These are phyloP conservation scores for Nannizziopsis arthrosporioides DNA, from an alignment of 2,329 filamentous ascomycete genomes.

Conservation along the genomic window DNA sequence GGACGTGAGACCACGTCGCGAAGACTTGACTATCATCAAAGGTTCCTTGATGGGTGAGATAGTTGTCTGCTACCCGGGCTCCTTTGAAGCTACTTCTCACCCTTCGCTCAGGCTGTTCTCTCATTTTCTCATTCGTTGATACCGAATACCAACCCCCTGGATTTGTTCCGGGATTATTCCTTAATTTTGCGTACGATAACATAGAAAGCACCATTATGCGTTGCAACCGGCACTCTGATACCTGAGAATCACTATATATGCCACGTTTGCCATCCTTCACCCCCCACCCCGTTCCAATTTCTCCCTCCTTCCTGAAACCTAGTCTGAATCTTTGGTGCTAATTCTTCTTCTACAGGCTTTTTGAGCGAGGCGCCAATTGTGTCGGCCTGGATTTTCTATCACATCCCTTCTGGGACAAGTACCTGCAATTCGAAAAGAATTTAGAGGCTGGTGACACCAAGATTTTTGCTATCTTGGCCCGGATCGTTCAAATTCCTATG, in stretches of 20 bases:
- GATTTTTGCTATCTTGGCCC: slow-evolving; percentile 71
- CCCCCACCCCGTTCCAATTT: slow-evolving; percentile 22
- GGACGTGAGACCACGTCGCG: slow-evolving; percentile 27
- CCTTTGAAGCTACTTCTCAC: slow-evolving; percentile 41
- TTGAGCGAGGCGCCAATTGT: slow-evolving; percentile 73
- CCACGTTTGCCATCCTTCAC: slow-evolving; percentile 37
- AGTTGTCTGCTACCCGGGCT: slow-evolving; percentile 45
- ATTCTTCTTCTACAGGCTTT: slow-evolving; percentile 53
- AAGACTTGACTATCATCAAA: slow-evolving; percentile 26
- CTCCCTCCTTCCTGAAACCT: slow-evolving; percentile 21
- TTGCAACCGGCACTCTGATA: slow-evolving; percentile 29
- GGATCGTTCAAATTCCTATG: slow-evolving; percentile 81
- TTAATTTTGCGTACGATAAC: slow-evolving; percentile 27
- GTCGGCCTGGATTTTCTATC: slow-evolving; percentile 89
- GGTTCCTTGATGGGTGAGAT: slow-evolving; percentile 50
- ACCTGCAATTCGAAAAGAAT: slow-evolving; percentile 90
- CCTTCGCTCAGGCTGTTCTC: slow-evolving; percentile 41
- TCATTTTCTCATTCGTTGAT: slow-evolving; percentile 27
- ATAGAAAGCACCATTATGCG: slow-evolving; percentile 25
- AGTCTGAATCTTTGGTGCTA: slow-evolving; percentile 14
- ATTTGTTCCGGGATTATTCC: slow-evolving; percentile 24
- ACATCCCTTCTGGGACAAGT: slow-evolving; percentile 98
- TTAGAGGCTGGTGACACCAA: slow-evolving; percentile 64
- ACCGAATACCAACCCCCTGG: slow-evolving; percentile 16
- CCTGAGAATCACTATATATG: slow-evolving; percentile 30